Conservation (phyloP, 1,284 basidiomycete species). For the Bjerkandera adusta region DNA sequence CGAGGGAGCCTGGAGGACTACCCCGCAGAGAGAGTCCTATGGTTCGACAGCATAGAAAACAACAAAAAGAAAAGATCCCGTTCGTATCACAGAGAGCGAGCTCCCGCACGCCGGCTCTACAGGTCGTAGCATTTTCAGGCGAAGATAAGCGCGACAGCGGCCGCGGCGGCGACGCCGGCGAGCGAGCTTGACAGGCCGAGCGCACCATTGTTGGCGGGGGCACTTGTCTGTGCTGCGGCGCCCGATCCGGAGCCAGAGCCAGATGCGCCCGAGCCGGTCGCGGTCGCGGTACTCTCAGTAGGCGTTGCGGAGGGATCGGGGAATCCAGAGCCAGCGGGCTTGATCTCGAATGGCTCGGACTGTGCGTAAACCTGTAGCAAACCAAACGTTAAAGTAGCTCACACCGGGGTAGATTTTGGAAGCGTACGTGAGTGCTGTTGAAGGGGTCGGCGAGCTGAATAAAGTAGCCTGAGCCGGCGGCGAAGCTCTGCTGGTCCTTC, state of each 20-base stretch:
- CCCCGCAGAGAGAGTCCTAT: too few relatives aligned
- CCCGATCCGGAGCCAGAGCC: constrained; percentile 25
- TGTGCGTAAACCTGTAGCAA: constrained; percentile 56
- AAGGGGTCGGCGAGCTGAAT: constrained; percentile 55
- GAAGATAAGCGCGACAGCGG: constrained; percentile 27
- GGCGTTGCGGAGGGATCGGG: constrained; percentile 45
- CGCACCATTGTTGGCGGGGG: constrained; percentile 18
- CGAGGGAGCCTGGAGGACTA: too few relatives aligned
- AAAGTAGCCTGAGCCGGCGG: constrained; percentile 49
- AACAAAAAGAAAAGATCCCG: too few relatives aligned
- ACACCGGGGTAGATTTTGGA: constrained; percentile 1
- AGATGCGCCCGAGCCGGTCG: constrained; percentile 26
- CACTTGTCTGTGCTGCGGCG: constrained; percentile 5
- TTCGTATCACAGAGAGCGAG: too few relatives aligned
- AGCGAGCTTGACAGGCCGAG: constrained; percentile 21
- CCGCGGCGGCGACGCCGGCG: constrained; percentile 24
- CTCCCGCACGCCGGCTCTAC: too few relatives aligned
- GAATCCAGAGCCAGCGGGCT: constrained; percentile 58
- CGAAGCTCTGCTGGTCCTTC: constrained; percentile 41
- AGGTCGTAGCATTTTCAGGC: constrained; percentile 16
- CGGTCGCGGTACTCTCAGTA: constrained; percentile 21
- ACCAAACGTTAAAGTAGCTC: constrained; percentile 3
- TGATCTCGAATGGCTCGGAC: constrained; percentile 67
- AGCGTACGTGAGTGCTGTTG: constrained; percentile 54
- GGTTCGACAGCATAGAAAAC: too few relatives aligned